Evolutionary conservation across 306 rosid genomes (phyloP).

Genomic region (Quercus agrifolia): DNA sequence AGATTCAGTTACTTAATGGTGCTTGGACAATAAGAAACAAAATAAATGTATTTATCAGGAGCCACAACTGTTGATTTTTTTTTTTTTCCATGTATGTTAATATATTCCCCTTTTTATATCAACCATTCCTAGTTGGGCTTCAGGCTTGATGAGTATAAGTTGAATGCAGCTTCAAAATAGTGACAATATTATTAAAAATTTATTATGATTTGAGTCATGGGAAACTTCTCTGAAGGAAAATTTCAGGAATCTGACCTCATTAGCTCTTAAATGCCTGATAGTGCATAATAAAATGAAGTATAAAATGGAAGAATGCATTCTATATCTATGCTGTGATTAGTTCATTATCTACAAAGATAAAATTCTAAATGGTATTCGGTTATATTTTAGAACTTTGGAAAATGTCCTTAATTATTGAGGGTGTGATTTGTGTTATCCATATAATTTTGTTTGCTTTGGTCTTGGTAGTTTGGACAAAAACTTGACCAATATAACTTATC

Average conservation of each 20-base stretch:
- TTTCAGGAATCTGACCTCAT: neutral
- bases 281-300: too few relatives aligned
- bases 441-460: neutral
- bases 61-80: neutral
- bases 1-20: slow-evolving; percentile 19
- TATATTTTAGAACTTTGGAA: neutral
- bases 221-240: neutral
- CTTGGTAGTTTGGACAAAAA: neutral
- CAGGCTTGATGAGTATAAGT: neutral
- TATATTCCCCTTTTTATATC: neutral
- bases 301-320: too few relatives aligned
- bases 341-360: neutral
- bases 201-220: neutral
- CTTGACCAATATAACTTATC: too few relatives aligned
- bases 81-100: neutral
- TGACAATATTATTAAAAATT: neutral
- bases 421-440: neutral
- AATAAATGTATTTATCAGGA: neutral
- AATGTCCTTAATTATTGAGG: neutral
- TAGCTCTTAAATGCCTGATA: too few relatives aligned
- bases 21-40: neutral
- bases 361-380: neutral
- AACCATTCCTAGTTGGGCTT: neutral
- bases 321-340: too few relatives aligned
- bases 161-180: neutral